Percentiles rank a stretch among this genome's conserved stretches.
Evolutionary conservation across 805 yeast species (phyloP).

Genomic region (Torulaspora quercuum): DNA sequence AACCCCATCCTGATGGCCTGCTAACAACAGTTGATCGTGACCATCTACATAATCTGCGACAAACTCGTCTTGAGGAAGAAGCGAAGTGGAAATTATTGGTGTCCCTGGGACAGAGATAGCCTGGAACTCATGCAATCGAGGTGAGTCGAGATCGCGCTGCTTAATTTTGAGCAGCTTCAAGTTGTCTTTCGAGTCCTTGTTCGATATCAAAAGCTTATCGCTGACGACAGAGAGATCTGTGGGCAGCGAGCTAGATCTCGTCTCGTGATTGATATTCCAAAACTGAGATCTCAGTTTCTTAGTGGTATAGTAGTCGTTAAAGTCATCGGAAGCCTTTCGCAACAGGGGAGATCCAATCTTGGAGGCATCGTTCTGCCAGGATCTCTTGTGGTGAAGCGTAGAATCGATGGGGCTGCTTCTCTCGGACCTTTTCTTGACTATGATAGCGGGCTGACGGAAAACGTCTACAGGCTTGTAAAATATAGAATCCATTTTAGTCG

Average conservation of each 20-base stretch:
- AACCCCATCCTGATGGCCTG: constrained; percentile 76
- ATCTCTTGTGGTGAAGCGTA: constrained; percentile 11
- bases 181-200: constrained; percentile 16
- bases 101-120: constrained; percentile 28
- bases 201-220: constrained; percentile 22
- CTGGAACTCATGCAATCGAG: constrained; percentile 23
- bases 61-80: constrained; percentile 15
- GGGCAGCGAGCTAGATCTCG: constrained; percentile 10
- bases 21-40: constrained; percentile 38
- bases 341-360: constrained; percentile 24
- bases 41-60: constrained; percentile 14
- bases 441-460: constrained; percentile 31
- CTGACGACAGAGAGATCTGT: constrained; percentile 17
- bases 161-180: constrained; percentile 20
- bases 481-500: constrained; percentile 5
- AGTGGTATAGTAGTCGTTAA: constrained; percentile 30
- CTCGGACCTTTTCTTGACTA: constrained; percentile 18
- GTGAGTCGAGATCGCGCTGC: constrained; percentile 1
- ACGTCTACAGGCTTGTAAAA: constrained; percentile 29
- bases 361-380: constrained; percentile 26
- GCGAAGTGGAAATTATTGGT: constrained; percentile 18
- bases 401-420: constrained; percentile 3
- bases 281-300: constrained; percentile 29
- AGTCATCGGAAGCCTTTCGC: constrained; percentile 30
- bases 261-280: constrained; percentile 19